Evolutionary conservation across 1,284 basidiomycete species (phyloP).

Genomic region (Fomitopsis schrenkii): DNA sequence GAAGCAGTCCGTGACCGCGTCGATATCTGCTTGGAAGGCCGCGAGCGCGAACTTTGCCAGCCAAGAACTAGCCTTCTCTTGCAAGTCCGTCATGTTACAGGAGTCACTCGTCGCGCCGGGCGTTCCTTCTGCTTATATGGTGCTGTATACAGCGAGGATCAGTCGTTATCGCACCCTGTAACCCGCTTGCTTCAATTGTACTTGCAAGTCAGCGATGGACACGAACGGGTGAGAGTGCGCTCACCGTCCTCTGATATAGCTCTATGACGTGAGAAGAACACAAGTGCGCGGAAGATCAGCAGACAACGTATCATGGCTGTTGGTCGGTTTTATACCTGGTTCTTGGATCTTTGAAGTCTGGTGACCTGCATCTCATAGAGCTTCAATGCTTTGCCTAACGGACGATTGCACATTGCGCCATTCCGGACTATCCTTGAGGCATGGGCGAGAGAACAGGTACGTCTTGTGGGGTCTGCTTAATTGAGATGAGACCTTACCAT

Average conservation of each 20-base stretch:
- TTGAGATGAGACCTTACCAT: background rate
- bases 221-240: background rate
- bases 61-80: constrained; percentile 5
- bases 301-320: background rate
- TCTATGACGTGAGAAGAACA: background rate
- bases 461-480: background rate
- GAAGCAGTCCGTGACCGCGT: background rate
- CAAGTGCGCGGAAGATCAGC: background rate
- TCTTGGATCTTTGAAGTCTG: background rate
- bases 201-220: background rate
- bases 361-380: background rate
- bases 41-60: constrained; percentile 6
- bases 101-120: background rate
- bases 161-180: background rate
- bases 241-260: background rate
- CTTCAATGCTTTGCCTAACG: background rate
- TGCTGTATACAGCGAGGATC: background rate
- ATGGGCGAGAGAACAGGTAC: too few relatives aligned
- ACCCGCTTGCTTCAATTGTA: background rate
- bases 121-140: background rate
- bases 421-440: too few relatives aligned
- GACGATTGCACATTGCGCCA: background rate
- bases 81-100: constrained; percentile 2
- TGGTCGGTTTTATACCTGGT: background rate
- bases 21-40: constrained; percentile 6